Base-by-base conservation (phyloP, 2,329 filamentous ascomycete species). In the Proliferodiscus dingleyae region DNA sequence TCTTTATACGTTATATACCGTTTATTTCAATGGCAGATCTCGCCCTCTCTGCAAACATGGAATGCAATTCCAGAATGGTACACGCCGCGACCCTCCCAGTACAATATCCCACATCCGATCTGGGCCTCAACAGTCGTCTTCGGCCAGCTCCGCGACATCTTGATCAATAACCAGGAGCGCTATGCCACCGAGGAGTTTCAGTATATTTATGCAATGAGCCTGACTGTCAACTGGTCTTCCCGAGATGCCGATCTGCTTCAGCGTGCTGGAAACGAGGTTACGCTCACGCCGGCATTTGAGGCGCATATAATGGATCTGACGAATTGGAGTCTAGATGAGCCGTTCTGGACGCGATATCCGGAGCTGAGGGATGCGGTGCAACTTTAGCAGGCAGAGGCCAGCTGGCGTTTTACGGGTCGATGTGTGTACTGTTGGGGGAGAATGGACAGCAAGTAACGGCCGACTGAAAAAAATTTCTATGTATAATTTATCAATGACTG, bases 171-270 rank as follows among this genome's bases (percentile, higher is more conserved):
- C 18, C 68, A 66, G 45, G 57, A 61, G 13, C 40, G 60, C 4
- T 71, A 70, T 45, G 62, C 60, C 32, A 69, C 62, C 6, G 58
- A 61, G 2, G 65, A 69, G 41, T 69, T 69, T 34, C 59, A 60
- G 32, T 56, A 59, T 43, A 37, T 64, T 30, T 69, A 68, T 50
- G 61, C 54, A 34, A 52, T 54, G 29, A 63, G 58, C 43, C 43
- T 69, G 37, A 63, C 62, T 40, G 51, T 64, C 37, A 64, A 68
- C 34, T 69, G 64, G 68, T 58, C 62, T 7, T 56, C 52, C 19
- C 37, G 50, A 21, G 50, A 57, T 2, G 13, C 46, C 10, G 55
- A 59, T 24, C 38, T 51, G 3, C 39, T 60, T 5, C 34, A 43
- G 4, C 49, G 52, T 38, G 55, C 55, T 19, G 55, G 49, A 5